Conservation (phyloP, 129 eudicot genomes). For the Mikania micrantha region DNA sequence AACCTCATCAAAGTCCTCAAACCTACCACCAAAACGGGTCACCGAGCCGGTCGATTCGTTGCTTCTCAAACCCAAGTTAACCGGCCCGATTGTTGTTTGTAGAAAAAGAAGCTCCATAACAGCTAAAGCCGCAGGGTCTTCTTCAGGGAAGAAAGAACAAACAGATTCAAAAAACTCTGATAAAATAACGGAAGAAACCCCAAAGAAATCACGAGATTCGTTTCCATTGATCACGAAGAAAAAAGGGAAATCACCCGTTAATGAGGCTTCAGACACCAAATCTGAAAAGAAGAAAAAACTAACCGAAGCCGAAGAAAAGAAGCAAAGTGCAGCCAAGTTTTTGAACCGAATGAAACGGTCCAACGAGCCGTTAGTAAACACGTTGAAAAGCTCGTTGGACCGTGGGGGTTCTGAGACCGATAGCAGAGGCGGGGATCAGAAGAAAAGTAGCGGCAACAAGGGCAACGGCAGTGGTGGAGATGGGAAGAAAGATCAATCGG, state of each 20-base stretch:
- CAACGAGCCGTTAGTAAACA: constrained; percentile 28
- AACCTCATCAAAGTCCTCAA: constrained; percentile 21
- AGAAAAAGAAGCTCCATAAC: constrained; percentile 72
- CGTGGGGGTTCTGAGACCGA: constrained; percentile 29
- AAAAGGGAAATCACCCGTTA: constrained; percentile 27
- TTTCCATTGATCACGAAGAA: constrained; percentile 31
- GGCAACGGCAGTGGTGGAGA: constrained; percentile 24
- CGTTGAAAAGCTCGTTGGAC: constrained; percentile 32
- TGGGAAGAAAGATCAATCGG: constrained; percentile 34
- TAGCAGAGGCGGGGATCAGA: constrained; percentile 23
- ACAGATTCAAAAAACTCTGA: constrained; percentile 28
- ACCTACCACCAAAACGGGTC: constrained; percentile 34
- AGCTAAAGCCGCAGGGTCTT: constrained; percentile 40
- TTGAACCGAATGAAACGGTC: constrained; percentile 47
- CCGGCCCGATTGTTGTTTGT: constrained; percentile 50
- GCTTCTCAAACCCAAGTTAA: constrained; percentile 39
- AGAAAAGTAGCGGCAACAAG: constrained; percentile 35
- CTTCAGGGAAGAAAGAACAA: constrained; percentile 40
- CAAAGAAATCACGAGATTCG: constrained; percentile 43
- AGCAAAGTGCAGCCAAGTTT: constrained; percentile 51
- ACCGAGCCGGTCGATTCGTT: constrained; percentile 34
- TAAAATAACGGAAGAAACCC: constrained; percentile 26
- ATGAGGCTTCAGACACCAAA: constrained; percentile 28
- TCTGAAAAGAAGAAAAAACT: constrained; percentile 37
- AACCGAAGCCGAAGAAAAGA: constrained; percentile 37